Conservation (phyloP, 352 stramenopile species). For the Globisporangium paddicum region DNA sequence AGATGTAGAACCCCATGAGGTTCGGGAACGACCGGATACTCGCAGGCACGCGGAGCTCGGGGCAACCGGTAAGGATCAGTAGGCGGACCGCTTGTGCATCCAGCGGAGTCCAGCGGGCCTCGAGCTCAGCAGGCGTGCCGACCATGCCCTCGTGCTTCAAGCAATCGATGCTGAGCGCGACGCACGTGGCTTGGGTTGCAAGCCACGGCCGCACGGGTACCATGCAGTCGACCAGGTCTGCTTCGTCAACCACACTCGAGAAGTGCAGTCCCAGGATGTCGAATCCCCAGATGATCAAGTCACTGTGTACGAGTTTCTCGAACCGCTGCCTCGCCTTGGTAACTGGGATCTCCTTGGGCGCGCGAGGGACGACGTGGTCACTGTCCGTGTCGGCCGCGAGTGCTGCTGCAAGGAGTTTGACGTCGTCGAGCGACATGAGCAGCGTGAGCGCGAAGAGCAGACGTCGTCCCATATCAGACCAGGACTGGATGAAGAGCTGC, state of each 20-base stretch:
- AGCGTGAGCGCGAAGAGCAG: background rate
- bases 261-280: background rate
- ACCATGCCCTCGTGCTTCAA: background rate
- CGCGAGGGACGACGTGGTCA: too few species aligned
- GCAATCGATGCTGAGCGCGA: background rate
- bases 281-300: background rate
- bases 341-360: background rate
- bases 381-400: too few species aligned
- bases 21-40: background rate
- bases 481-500: constrained; percentile 7
- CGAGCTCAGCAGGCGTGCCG: background rate
- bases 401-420: constrained; percentile 1
- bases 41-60: background rate
- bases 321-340: background rate
- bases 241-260: background rate
- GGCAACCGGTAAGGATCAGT: background rate
- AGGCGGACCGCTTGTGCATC: background rate
- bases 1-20: background rate
- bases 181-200: background rate
- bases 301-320: background rate
- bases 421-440: constrained; percentile 4
- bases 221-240: background rate
- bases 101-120: background rate
- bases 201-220: background rate
- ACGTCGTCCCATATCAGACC: too few species aligned